These are phyloP conservation scores for Pseudonitzschia multiseries DNA, from an alignment of 108 stramenopile species.

Conservation along the genomic window DNA sequence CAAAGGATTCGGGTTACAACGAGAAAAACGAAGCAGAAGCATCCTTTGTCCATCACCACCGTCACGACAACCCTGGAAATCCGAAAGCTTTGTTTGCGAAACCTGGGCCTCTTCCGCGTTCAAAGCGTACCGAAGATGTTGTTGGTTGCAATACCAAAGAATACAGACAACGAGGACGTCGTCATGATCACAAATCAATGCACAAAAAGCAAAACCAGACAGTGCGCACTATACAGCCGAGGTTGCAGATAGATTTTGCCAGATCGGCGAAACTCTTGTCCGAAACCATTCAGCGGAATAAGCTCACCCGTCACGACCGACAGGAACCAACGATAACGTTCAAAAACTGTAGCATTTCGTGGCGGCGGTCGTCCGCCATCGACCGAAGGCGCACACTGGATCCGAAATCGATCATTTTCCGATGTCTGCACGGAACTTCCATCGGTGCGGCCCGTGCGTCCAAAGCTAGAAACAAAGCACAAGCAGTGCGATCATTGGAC, in stretches of 20 bases:
- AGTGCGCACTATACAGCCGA: neutral
- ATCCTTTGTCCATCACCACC: neutral
- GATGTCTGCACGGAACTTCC: neutral
- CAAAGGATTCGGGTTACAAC: too few relatives aligned
- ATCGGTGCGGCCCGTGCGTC: neutral
- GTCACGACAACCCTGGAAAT: neutral
- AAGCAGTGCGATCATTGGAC: neutral
- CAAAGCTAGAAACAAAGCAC: neutral
- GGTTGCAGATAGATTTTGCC: neutral
- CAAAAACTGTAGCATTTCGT: neutral
- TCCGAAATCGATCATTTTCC: neutral
- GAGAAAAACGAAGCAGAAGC: neutral
- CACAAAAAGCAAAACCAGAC: neutral
- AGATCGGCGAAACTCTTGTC: neutral
- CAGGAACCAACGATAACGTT: neutral
- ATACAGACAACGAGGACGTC: too few relatives aligned
- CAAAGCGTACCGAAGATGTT: neutral
- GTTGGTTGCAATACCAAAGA: too few relatives aligned
- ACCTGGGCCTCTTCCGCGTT: neutral
- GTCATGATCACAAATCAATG: too few relatives aligned
- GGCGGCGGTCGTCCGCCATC: neutral
- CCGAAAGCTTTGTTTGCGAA: neutral
- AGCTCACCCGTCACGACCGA: neutral
- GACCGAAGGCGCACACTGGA: neutral
- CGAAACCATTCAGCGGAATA: neutral